Evolutionary conservation across 129 eudicot species (phyloP), one percentile per base, ranked within the genome.

Genomic region (Artemisia annua): DNA sequence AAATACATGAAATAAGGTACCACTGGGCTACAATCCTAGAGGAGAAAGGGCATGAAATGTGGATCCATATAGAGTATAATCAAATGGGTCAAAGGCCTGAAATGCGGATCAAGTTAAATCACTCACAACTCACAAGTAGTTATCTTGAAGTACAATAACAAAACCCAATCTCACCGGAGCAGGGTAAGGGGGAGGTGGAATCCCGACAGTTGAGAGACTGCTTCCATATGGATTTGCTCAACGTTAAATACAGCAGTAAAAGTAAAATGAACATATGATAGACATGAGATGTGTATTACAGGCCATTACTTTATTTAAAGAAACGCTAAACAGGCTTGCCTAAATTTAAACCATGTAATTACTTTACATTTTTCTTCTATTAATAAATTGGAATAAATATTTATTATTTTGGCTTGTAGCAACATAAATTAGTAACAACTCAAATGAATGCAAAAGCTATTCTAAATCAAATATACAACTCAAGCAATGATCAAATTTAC

Each of bases 381-480:
- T 24, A 54, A 43, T 52, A 49, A 63, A 63, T 50, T 35, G 48
- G n/a, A 63, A 63, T 63, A 28, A 16, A 43, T 70, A 5, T 39
- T 70, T 17, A 59, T 78, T 78, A 53, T 78, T 70, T 71, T 52
- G 55, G 55, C 66, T 43, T 35, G n/a, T 61, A 64, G 14, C 48
- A 61, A 7, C 66, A 60, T 56, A 75, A 55, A 39, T 39, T 63
- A 75, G 66, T 43, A 17, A 44, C 18, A 44, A 71, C 64, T 10
- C 16, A 71, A 78, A 64, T 67, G 53, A 69, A 61, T 26, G 3
- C 13, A 49, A 46, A 66, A 55, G 12, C 63, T 22, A 67, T 59
- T 30, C 61, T 43, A 44, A 4, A 17, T 70, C 54, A 30, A 43
- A 57, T 72, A 65, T 56, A 66, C 67, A 72, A 78, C 69, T 54